Evolutionary conservation across 2,329 filamentous ascomycete genomes (phyloP), one percentile per base, ranked within the genome.

Genomic region (Hypoxylon rubiginosum): DNA sequence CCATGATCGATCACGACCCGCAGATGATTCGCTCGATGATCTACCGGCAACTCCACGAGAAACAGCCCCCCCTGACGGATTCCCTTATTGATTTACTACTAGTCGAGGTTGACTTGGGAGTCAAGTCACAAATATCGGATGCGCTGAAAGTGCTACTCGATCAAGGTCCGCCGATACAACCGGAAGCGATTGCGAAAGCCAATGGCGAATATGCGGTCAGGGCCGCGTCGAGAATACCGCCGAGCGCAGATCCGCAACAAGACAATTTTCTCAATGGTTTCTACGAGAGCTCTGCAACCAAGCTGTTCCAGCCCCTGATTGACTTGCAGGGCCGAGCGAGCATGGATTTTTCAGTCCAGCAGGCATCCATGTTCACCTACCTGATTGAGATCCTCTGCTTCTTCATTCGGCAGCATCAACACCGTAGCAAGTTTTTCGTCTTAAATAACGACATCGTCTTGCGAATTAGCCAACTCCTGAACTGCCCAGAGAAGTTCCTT

Each of bases 71-170:
- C 4, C 81, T 99, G 58, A 97, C 94, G 1, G 96, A 98, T 76
- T 97, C 93, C 0, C 82, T 99, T 43, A 97, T 98, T 63, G 95
- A 97, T 72, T 85, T 99, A 45, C 86, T 99, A 1, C 86, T 98
- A 50, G 90, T 96, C 1, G 96, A 99, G 80, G 91, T 92, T 17
- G 96, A 99, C 75, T 84, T 98, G 15, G 96, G 96, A 0, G 94
- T 98, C 68, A 97, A 97, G 80, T 94, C 93, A 28, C 96, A 98
- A 78, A 91, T 98, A 74, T 94, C 94, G 2, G 96, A 99, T 81
- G 93, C 95, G 7, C 91, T 99, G 77, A 97, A 97, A 80, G 92
- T 98, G 21, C 84, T 99, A 10, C 85, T 99, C 36, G 96, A 98
- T 84, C 93, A 76, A 80, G 90, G 79, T 79, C 77, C 79, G 4